Evolutionary conservation across 202 grass and related monocot genomes (phyloP).

Genomic region (Schoenoplectus triqueter): DNA sequence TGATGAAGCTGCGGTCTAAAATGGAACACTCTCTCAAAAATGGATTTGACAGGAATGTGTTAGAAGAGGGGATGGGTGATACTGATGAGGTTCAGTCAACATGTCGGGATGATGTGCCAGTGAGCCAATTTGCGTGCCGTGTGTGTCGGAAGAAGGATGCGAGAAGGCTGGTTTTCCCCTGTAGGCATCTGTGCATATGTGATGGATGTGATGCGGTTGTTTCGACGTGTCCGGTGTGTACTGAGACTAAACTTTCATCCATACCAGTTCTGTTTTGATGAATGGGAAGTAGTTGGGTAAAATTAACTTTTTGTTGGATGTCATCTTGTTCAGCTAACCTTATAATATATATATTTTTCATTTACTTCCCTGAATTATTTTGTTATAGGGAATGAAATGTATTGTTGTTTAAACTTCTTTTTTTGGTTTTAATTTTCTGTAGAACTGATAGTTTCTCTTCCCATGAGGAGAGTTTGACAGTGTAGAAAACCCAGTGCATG

Average conservation of each 20-base stretch:
- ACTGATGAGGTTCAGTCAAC: conserved; percentile 28
- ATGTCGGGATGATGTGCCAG: neutral
- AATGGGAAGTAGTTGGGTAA: conserved; percentile 11
- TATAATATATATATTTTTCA: neutral
- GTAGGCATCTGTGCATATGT: conserved; percentile 35
- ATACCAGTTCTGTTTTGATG: conserved; percentile 21
- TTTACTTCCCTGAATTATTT: neutral
- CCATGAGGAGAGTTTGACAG: neutral
- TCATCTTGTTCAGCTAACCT: conserved; percentile 20
- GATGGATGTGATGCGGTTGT: conserved; percentile 9
- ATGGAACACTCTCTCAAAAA: conserved; percentile 14
- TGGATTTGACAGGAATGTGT: conserved; percentile 4
- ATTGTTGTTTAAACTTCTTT: neutral
- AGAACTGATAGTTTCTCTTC: neutral
- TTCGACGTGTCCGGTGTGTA: conserved; percentile 13
- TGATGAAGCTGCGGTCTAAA: neutral
- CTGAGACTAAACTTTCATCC: conserved; percentile 2
- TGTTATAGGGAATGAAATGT: neutral
- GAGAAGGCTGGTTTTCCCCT: neutral
- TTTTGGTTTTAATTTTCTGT: neutral
- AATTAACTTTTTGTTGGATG: neutral
- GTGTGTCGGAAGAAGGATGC: conserved; percentile 20
- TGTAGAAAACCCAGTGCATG: neutral
- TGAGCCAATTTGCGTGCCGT: neutral
- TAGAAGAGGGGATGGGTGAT: conserved; percentile 28